Base-by-base conservation (phyloP, 2,329 filamentous ascomycete species). In the Colletotrichum abscissum region DNA sequence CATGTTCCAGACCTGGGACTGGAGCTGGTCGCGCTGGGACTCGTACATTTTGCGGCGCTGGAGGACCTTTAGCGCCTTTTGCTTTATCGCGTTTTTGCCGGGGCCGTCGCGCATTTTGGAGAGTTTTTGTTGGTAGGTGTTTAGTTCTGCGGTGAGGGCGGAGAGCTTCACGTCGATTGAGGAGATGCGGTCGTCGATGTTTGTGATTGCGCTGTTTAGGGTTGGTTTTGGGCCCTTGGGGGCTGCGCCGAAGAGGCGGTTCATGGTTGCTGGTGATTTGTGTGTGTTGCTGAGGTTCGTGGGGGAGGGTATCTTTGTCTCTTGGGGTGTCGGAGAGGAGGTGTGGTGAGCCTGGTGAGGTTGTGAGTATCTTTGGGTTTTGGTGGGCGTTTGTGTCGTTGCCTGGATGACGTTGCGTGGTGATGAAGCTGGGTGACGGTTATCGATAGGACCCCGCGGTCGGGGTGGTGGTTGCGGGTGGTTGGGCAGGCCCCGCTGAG, bases 1-100 rank as follows among this genome's bases (percentile, higher is more conserved):
- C 95, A 99, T 98, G 86, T 98, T 98, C 95, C 95, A 98, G 26
- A 94, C 94, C 85, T 99, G 97, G 76, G 93, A 90, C 84, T 97
- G 94, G 67, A 98, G 91, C 85, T 98, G 95, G 79, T 98, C 95
- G 76, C 96, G 94, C 84, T 98, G 95, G 4, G 91, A 89, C 85
- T 99, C 97, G 90, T 98, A 97, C 84, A 95, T 93, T 82, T 97
- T 98, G 78, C 96, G 93, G 72, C 95, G 93, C 85, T 98, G 95
- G 2, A 98, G 92, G 12, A 98, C 92, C 79, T 98, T 98, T 79
- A 98, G 92, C 2, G 96, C 96, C 81, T 98, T 98, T 80, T 97
- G 92, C 82, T 97, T 97, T 78, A 99, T 91, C 35, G 96, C 95
- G 16, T 91, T 92, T 84, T 98, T 98, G 77, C 95, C 97, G 0